A percentile compares a stretch with the other conserved stretches of the same genome.
Conservation (phyloP, 495 filamentous ascomycete species). For the Trichodelitschia bisporula region DNA sequence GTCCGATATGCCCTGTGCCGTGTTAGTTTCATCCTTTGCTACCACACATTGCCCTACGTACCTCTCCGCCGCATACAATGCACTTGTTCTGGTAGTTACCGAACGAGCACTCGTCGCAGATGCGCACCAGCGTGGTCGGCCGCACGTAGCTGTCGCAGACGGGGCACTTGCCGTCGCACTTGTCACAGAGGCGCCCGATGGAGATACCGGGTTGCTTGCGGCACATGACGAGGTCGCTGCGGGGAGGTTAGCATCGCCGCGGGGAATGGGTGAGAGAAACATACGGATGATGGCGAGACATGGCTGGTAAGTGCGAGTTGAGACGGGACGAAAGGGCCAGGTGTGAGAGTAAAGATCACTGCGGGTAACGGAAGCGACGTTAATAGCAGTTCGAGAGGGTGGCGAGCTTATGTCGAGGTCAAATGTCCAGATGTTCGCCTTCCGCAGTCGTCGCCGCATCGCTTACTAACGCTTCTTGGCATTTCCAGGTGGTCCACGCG, state of each 20-base stretch:
- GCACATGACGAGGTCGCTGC: slow-evolving; percentile 95
- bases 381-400: no score
- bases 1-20: slow-evolving; percentile 91
- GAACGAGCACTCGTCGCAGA: slow-evolving; percentile 98
- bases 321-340: no score
- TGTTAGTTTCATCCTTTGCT: slow-evolving; percentile 3
- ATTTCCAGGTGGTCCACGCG: no score
- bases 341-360: no score
- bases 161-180: slow-evolving; percentile 98
- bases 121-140: slow-evolving; percentile 85
- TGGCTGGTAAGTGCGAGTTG: no score
- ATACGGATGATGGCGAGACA: slow-evolving; percentile 65
- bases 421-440: no score
- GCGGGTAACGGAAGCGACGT: no score
- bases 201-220: slow-evolving; percentile 95
- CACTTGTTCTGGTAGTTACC: slow-evolving; percentile 99
- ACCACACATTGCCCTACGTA: slow-evolving; percentile 4
- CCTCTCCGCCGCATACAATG: slow-evolving; percentile 89
- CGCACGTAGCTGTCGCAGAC: slow-evolving; percentile 98
- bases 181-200: slow-evolving; percentile 97
- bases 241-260: slow-evolving; percentile 10
- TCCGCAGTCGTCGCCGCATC: no score
- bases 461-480: no score
- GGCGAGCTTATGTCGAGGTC: no score
- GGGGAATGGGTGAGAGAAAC: slow-evolving; percentile 10